A percentile compares a stretch with the other conserved stretches of the same genome.
Conservation (phyloP, 108 stramenopile species). For the Hondaea fermentalgiana region DNA sequence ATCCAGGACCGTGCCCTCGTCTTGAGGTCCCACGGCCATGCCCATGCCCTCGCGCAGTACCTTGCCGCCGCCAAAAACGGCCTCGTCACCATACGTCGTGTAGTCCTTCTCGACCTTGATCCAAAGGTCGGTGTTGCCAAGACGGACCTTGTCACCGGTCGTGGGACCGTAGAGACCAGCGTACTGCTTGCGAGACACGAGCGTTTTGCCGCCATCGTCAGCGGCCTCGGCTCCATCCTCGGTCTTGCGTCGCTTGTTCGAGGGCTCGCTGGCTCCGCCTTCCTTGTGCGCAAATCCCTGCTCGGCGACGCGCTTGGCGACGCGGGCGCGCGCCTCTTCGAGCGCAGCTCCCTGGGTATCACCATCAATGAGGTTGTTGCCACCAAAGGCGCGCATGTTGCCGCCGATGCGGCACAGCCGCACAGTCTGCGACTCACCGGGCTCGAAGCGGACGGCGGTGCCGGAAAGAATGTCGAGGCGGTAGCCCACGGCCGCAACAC, state of each 20-base stretch:
- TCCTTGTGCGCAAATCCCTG: constrained; percentile 33
- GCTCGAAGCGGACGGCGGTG: constrained; percentile 88
- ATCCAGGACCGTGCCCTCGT: constrained; percentile 56
- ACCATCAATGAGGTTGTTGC: constrained; percentile 61
- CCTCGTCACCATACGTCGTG: constrained; percentile 84
- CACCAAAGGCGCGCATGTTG: constrained; percentile 38
- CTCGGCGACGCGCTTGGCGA: constrained; percentile 34
- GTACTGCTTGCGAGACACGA: constrained; percentile 17
- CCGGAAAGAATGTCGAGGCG: constrained; percentile 84
- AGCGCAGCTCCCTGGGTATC: constrained; percentile 23
- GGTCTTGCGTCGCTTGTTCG: not conserved
- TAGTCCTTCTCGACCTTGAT: constrained; percentile 65
- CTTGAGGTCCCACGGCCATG: constrained; percentile 62
- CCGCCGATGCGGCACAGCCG: constrained; percentile 79
- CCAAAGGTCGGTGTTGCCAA: constrained; percentile 79
- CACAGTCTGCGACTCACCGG: constrained; percentile 85
- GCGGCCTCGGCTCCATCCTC: not conserved
- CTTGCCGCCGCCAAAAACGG: constrained; percentile 96
- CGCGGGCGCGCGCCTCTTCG: constrained; percentile 52
- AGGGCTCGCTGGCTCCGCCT: not conserved
- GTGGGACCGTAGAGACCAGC: constrained; percentile 42
- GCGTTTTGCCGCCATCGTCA: not conserved
- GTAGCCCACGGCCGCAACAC: constrained; percentile 65
- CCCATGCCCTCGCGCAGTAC: constrained; percentile 97
- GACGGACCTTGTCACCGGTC: constrained; percentile 65